A percentile compares a stretch with the other conserved stretches of the same genome.
phyloP scores from a whole-genome alignment of 352 stramenopile species.

The Globisporangium polare region DNA sequence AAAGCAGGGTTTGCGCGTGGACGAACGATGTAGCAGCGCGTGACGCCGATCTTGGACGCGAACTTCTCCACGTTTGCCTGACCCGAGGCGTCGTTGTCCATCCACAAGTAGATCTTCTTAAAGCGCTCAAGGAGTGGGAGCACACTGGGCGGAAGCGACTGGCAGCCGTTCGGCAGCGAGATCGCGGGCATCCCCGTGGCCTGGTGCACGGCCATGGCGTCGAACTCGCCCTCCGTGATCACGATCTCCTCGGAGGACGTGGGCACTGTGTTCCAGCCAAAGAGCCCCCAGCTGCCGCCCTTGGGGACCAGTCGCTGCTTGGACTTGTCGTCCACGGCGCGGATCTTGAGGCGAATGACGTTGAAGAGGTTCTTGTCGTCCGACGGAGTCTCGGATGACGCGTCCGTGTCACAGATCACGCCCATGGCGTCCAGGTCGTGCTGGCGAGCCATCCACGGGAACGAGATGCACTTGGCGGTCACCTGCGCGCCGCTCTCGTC shows the following conservation, averaged over 20 bases:
- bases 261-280: conserved; percentile 98
- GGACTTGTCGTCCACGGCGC: conserved; percentile 80
- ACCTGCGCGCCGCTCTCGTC: conserved; percentile 50
- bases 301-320: conserved; percentile 87
- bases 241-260: conserved; percentile 88
- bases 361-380: conserved; percentile 78
- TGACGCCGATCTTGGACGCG: conserved; percentile 92
- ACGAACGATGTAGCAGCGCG: conserved; percentile 90
- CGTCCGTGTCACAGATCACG: conserved; percentile 43
- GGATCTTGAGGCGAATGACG: conserved; percentile 81
- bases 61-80: conserved; percentile 96
- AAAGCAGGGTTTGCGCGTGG: conserved; percentile 36
- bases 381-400: conserved; percentile 8
- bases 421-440: conserved; percentile 85
- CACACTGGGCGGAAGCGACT: conserved; percentile 93
- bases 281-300: conserved; percentile 96
- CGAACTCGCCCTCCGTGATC: conserved; percentile 97
- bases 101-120: conserved; percentile 98
- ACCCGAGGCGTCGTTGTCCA: conserved; percentile 97
- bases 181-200: conserved; percentile 89
- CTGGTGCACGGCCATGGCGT: conserved; percentile 97
- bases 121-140: conserved; percentile 96
- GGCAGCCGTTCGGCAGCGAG: conserved; percentile 97
- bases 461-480: conserved; percentile 88
- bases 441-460: conserved; percentile 93